Evolutionary conservation across 768 basidiomycete species (phyloP).

Genomic region (Hypholoma fasciculare): DNA sequence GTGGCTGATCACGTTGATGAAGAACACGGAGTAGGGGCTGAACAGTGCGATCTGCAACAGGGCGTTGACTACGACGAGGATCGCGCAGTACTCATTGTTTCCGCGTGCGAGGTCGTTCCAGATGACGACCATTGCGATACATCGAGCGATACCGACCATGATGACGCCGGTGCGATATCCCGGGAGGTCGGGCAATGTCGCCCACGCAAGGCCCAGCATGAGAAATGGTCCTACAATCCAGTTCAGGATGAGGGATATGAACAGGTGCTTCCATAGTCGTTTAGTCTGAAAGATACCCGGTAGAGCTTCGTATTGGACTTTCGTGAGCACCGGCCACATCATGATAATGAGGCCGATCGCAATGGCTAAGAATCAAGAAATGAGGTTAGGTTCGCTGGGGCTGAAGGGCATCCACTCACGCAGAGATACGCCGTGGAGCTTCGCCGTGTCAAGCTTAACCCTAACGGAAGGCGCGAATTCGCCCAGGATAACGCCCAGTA

Average conservation of each 20-base stretch:
- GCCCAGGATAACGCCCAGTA: conserved; percentile 74
- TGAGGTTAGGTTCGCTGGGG: not conserved
- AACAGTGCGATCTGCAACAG: conserved; percentile 76
- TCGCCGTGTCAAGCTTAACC: conserved; percentile 57
- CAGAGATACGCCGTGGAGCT: conserved; percentile 70
- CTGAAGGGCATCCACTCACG: conserved; percentile 48
- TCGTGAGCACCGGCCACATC: conserved; percentile 84
- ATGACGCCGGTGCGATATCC: conserved; percentile 79
- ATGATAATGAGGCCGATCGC: conserved; percentile 81
- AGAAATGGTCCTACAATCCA: conserved; percentile 82
- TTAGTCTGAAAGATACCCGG: conserved; percentile 52
- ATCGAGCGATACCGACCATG: conserved; percentile 76
- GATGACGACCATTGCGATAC: conserved; percentile 77
- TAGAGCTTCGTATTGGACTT: conserved; percentile 76
- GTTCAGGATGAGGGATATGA: conserved; percentile 67
- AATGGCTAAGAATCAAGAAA: conserved; percentile 50
- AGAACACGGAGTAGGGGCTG: conserved; percentile 72
- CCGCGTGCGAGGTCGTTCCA: conserved; percentile 79
- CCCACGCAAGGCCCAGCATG: conserved; percentile 88
- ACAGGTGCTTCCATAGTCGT: conserved; percentile 66
- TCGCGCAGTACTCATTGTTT: conserved; percentile 71
- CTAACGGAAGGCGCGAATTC: conserved; percentile 63
- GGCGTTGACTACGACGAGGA: conserved; percentile 81
- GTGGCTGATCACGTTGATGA: conserved; percentile 70
- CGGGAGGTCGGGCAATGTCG: conserved; percentile 77